A percentile compares a stretch with the other conserved stretches of the same genome.
These are phyloP conservation scores for Botryosphaeria dothidea DNA, from an alignment of 2,329 filamentous ascomycete genomes.

Conservation along the genomic window DNA sequence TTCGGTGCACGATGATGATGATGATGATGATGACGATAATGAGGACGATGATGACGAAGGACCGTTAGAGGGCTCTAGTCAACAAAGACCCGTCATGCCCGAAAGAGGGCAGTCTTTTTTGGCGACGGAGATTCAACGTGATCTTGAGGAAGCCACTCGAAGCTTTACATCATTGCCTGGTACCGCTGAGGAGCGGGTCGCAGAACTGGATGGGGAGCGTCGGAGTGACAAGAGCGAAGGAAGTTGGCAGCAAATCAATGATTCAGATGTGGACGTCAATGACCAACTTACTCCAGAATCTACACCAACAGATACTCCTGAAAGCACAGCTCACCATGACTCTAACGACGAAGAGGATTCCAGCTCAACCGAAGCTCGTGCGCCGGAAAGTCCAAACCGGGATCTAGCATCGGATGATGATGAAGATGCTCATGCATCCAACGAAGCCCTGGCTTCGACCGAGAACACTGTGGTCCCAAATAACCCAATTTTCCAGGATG, in stretches of 20 bases:
- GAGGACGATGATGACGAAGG: no score
- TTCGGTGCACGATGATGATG: not conserved
- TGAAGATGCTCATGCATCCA: not conserved
- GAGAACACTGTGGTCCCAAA: not conserved
- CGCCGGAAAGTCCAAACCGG: not conserved
- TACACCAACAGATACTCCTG: not conserved
- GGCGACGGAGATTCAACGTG: constrained; percentile 50
- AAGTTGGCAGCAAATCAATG: constrained; percentile 42
- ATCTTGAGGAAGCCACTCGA: constrained; percentile 43
- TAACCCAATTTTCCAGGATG: not conserved
- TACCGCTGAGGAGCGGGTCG: not conserved
- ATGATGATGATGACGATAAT: no score
- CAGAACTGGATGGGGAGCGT: constrained; percentile 29
- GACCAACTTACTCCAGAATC: not conserved
- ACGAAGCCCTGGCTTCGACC: not conserved
- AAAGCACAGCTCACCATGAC: not conserved
- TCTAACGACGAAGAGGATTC: not conserved
- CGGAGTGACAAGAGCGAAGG: constrained; percentile 39
- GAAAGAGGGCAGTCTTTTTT: constrained; percentile 46
- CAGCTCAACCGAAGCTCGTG: not conserved
- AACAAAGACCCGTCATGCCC: constrained; percentile 48
- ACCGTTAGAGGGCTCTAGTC: not conserved
- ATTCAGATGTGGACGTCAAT: constrained; percentile 24
- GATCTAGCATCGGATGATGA: not conserved
- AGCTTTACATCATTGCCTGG: constrained; percentile 2